These are phyloP conservation scores for Apiotrichum gamsii DNA, from an alignment of 1,284 basidiomycete species.

Conservation along the genomic window DNA sequence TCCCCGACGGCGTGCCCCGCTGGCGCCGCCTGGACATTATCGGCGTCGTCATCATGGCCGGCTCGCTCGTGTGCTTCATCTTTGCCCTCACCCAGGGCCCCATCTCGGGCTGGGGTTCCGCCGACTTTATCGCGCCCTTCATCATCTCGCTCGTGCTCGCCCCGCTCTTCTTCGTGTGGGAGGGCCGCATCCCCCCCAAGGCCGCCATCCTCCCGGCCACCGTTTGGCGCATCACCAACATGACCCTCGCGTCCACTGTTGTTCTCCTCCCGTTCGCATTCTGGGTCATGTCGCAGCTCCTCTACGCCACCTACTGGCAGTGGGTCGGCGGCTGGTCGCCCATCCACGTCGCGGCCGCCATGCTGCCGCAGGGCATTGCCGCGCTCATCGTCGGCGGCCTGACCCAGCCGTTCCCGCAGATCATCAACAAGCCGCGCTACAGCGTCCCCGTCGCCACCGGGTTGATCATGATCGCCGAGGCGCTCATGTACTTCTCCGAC, in stretches of 20 bases:
- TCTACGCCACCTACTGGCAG: conserved; percentile 31
- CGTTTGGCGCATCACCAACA: conserved; percentile 36
- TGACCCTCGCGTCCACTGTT: conserved; percentile 24
- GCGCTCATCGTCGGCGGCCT: conserved; percentile 28
- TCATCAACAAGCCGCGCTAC: conserved; percentile 29
- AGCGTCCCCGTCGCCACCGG: conserved; percentile 18
- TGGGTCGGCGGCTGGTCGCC: conserved; percentile 20
- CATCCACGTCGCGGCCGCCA: conserved; percentile 33
- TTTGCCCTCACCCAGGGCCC: conserved; percentile 22
- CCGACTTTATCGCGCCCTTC: conserved; percentile 33
- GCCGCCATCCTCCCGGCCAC: conserved; percentile 30
- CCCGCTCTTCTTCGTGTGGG: conserved; percentile 41
- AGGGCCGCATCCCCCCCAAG: conserved; percentile 22
- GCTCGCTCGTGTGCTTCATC: conserved; percentile 19
- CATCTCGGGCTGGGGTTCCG: conserved; percentile 22
- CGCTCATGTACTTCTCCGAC: conserved; percentile 33
- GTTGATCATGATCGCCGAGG: conserved; percentile 29
- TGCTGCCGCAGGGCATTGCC: conserved; percentile 37
- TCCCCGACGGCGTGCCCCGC: conserved; percentile 16
- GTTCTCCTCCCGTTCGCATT: conserved; percentile 28
- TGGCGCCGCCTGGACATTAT: conserved; percentile 20
- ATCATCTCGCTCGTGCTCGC: conserved; percentile 29
- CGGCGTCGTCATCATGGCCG: conserved; percentile 20
- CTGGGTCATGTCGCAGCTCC: conserved; percentile 36
- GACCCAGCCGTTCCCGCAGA: conserved; percentile 22